Evolutionary conservation across 2,329 filamentous ascomycete genomes (phyloP).

Genomic region (Ramularia collo-cygni): DNA sequence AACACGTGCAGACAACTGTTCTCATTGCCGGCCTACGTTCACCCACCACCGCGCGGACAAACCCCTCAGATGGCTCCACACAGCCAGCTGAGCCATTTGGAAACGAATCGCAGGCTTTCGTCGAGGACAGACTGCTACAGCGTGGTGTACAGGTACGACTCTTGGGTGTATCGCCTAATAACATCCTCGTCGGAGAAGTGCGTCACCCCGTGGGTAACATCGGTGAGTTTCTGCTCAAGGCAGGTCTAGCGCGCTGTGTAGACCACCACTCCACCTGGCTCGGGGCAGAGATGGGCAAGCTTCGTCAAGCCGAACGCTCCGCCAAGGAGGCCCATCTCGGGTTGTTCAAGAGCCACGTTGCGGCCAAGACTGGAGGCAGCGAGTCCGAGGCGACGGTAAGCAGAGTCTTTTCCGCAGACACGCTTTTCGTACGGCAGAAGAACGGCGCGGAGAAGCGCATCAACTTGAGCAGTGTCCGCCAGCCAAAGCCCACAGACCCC

Average conservation of each 20-base stretch:
- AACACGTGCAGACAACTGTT: conserved; percentile 83
- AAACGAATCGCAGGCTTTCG: conserved; percentile 80
- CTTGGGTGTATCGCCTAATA: conserved; percentile 81
- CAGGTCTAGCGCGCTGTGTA: conserved; percentile 84
- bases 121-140: conserved; percentile 79
- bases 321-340: conserved; percentile 72
- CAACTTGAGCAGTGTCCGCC: conserved; percentile 85
- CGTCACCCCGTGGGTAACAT: conserved; percentile 85
- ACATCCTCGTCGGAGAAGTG: conserved; percentile 80
- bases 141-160: conserved; percentile 76
- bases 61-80: conserved; percentile 68
- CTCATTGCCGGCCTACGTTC: conserved; percentile 83
- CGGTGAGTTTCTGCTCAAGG: conserved; percentile 80
- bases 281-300: conserved; percentile 75
- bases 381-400: conserved; percentile 76
- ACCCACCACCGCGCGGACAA: conserved; percentile 79
- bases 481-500: conserved; percentile 81
- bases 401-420: conserved; percentile 83
- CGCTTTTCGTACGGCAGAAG: conserved; percentile 79
- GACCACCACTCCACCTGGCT: conserved; percentile 94
- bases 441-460: conserved; percentile 75
- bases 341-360: conserved; percentile 73
- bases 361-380: conserved; percentile 54
- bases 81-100: conserved; percentile 84
- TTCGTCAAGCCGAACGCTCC: conserved; percentile 78